These are phyloP conservation scores for Phialophora expanda DNA, from an alignment of 2,329 filamentous ascomycete species.

Conservation along the genomic window DNA sequence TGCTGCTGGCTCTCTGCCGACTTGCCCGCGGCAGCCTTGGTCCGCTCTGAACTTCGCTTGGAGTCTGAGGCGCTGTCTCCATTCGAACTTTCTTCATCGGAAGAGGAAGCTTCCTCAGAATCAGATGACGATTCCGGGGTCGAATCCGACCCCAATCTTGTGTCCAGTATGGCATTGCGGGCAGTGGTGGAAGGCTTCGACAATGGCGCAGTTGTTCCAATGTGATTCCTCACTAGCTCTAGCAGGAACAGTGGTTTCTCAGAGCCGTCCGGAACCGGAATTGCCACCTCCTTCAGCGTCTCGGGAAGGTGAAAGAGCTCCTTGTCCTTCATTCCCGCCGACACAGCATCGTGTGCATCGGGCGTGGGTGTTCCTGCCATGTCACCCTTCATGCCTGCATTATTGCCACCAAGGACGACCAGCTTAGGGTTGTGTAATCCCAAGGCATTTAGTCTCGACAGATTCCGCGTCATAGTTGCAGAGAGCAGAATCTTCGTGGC, in stretches of 20 bases:
- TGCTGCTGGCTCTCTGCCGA: slow-evolving; percentile 50
- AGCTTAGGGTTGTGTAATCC: slow-evolving; percentile 69
- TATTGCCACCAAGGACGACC: slow-evolving; percentile 50
- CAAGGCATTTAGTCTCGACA: slow-evolving; percentile 81
- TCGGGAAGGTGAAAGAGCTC: slow-evolving; percentile 65
- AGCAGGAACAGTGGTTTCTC: slow-evolving; percentile 86
- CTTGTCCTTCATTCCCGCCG: slow-evolving; percentile 49
- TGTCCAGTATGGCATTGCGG: not conserved
- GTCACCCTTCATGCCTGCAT: not conserved
- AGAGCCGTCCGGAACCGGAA: slow-evolving; percentile 71
- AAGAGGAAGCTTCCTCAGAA: slow-evolving; percentile 46
- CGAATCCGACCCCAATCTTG: slow-evolving; percentile 40
- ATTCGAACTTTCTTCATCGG: slow-evolving; percentile 44
- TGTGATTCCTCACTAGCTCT: slow-evolving; percentile 68
- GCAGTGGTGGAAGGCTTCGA: not conserved
- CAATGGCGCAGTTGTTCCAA: slow-evolving; percentile 7
- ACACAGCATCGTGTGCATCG: not conserved
- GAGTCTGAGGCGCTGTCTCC: not conserved
- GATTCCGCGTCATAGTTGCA: slow-evolving; percentile 93
- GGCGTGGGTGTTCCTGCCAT: not conserved
- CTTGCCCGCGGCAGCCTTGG: too few relatives aligned
- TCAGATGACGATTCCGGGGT: slow-evolving; percentile 41
- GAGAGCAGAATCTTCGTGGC: slow-evolving; percentile 76
- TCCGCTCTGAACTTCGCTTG: not conserved
- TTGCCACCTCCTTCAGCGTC: slow-evolving; percentile 66